phyloP scores from a whole-genome alignment of 176 grass and related monocot genomes.

The Eleusine indica region DNA sequence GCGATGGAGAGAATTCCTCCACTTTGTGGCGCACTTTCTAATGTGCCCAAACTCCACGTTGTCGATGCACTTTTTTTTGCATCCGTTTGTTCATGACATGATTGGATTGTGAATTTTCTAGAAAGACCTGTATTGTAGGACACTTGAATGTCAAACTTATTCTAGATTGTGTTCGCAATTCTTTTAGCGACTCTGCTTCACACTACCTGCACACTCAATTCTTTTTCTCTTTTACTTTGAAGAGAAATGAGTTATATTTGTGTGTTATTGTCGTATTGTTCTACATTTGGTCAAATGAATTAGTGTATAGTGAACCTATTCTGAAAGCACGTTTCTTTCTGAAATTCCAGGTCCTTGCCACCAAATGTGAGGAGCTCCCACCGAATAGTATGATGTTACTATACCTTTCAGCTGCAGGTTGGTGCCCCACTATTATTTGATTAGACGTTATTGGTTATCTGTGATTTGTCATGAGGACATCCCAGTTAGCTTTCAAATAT shows the following conservation, averaged over 20 bases:
- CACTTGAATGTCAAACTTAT: not conserved
- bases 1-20: conserved; percentile 8
- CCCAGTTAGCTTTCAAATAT: conserved; percentile 31
- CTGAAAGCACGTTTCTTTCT: conserved; percentile 1
- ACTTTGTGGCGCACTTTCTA: not conserved
- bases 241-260: not conserved
- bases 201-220: not conserved
- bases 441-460: conserved; percentile 22
- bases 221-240: not conserved
- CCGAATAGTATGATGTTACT: conserved; percentile 76
- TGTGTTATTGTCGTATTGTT: not conserved
- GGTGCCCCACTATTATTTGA: conserved; percentile 28
- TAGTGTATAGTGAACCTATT: not conserved
- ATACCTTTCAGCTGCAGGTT: conserved; percentile 95
- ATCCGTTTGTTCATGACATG: conserved; percentile 2
- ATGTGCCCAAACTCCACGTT: not conserved
- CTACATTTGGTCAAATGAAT: conserved; percentile 6
- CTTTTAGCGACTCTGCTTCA: not conserved
- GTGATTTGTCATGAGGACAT: not conserved
- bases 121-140: not conserved
- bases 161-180: not conserved
- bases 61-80: not conserved
- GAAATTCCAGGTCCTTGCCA: conserved; percentile 73
- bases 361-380: conserved; percentile 92
- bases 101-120: conserved; percentile 17